These are phyloP conservation scores for Rhizopus delemar DNA, from an alignment of 371 early-diverging fungal genomes.

Conservation along the genomic window DNA sequence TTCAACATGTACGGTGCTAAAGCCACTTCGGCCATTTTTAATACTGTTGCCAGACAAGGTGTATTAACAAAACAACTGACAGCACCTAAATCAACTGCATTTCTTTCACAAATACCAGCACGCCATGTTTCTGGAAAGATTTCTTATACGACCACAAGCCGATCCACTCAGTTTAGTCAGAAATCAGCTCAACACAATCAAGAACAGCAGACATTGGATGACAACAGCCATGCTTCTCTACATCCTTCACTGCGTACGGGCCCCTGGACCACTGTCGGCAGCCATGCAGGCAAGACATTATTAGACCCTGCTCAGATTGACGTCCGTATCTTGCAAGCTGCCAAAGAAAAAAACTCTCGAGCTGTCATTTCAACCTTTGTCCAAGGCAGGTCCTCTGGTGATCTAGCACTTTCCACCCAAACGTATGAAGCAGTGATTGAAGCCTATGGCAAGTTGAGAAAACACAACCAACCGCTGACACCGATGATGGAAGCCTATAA, in stretches of 20 bases:
- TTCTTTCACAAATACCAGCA: conserved; percentile 37
- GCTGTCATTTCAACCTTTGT: conserved; percentile 39
- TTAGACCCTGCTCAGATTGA: conserved; percentile 29
- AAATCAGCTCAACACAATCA: conserved; percentile 22
- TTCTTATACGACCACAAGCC: conserved; percentile 44
- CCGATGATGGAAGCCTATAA: conserved; percentile 46
- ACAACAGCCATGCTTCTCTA: background rate
- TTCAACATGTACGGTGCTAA: conserved; percentile 48
- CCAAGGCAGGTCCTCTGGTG: conserved; percentile 27
- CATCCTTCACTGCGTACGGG: background rate
- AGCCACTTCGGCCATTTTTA: conserved; percentile 43
- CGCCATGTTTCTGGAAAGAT: conserved; percentile 51
- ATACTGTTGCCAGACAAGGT: conserved; percentile 49
- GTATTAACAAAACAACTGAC: conserved; percentile 46
- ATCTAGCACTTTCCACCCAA: conserved; percentile 28
- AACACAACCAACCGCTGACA: conserved; percentile 32
- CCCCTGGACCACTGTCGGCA: background rate
- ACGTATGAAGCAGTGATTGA: conserved; percentile 54
- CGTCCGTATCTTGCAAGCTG: conserved; percentile 33
- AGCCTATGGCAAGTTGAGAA: conserved; percentile 41
- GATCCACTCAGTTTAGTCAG: conserved; percentile 28
- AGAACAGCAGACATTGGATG: conserved; percentile 23
- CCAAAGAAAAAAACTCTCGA: conserved; percentile 23
- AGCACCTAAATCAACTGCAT: conserved; percentile 42
- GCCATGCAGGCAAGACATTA: conserved; percentile 4